Percentiles rank a stretch among this genome's conserved stretches.
Conservation (phyloP, 1,284 basidiomycete genomes). For the Boletus coffeatus region DNA sequence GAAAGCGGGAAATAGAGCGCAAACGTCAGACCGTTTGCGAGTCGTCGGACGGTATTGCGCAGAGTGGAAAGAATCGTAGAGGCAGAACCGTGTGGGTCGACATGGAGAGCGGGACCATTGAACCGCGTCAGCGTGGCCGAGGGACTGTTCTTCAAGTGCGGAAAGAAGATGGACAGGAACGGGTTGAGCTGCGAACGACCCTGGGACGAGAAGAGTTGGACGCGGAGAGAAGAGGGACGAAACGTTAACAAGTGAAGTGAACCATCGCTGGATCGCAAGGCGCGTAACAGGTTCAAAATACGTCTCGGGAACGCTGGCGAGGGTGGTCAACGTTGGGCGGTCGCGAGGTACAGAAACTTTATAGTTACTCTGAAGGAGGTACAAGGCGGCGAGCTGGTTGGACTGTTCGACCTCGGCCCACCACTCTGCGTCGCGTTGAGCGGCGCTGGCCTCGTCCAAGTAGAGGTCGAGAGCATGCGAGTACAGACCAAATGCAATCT, state of each 20-base stretch:
- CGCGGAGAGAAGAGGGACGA: constrained; percentile 44
- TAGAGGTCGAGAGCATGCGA: constrained; percentile 51
- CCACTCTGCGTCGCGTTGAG: constrained; percentile 71
- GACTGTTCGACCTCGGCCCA: constrained; percentile 66
- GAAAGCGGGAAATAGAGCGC: constrained; percentile 24
- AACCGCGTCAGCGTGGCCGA: constrained; percentile 10
- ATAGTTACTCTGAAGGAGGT: constrained; percentile 59
- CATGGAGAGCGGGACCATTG: constrained; percentile 5
- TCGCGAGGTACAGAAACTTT: background rate
- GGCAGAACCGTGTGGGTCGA: constrained; percentile 3
- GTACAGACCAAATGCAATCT: constrained; percentile 53
- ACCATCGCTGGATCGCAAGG: constrained; percentile 41
- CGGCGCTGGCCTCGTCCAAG: constrained; percentile 54
- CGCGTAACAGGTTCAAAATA: constrained; percentile 41
- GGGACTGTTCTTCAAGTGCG: constrained; percentile 39
- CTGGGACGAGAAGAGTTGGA: constrained; percentile 40
- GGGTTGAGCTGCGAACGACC: constrained; percentile 37
- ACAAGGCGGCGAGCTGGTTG: constrained; percentile 41
- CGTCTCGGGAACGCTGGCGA: constrained; percentile 53
- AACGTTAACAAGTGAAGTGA: constrained; percentile 46
- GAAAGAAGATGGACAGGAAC: constrained; percentile 40
- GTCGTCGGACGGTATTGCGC: constrained; percentile 2
- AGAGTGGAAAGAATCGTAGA: constrained; percentile 10
- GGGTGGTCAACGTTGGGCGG: constrained; percentile 5
- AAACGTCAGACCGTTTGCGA: constrained; percentile 13